phyloP scores from a whole-genome alignment of 2,329 filamentous ascomycete genomes.

The Diaporthe batatas region DNA sequence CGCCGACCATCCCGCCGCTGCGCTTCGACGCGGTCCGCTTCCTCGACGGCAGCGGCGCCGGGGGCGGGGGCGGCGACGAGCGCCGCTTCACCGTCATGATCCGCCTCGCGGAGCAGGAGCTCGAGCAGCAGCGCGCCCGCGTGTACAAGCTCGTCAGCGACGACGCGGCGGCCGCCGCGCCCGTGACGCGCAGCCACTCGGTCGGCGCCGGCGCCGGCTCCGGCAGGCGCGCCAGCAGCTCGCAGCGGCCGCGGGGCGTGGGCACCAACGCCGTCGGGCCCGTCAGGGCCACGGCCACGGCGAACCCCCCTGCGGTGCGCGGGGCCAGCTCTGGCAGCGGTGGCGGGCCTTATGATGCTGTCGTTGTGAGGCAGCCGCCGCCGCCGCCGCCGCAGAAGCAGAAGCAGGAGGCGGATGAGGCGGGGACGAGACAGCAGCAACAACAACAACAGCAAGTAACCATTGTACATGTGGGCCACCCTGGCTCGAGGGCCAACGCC shows the following conservation, averaged over 20 bases:
- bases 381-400: no score
- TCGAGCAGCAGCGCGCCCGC: conserved; percentile 19
- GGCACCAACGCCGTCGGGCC: background rate
- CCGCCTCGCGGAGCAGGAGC: conserved; percentile 37
- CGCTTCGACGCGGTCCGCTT: conserved; percentile 21
- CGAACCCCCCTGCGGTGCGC: no score
- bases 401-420: background rate
- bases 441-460: background rate
- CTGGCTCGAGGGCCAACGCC: background rate
- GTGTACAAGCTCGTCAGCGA: conserved; percentile 2
- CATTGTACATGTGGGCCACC: background rate
- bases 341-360: no score
- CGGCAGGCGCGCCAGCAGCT: no score
- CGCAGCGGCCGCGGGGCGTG: background rate
- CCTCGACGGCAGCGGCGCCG: conserved; percentile 16
- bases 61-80: conserved; percentile 25
- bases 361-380: background rate
- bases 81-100: conserved; percentile 30
- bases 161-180: background rate
- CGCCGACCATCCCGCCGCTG: conserved; percentile 8
- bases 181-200: conserved; percentile 21
- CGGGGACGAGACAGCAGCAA: background rate
- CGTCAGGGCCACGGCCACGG: background rate
- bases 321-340: no score
- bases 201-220: conserved; percentile 1